Base-by-base conservation (phyloP, 768 basidiomycete species). In the Boletus fagicola region DNA sequence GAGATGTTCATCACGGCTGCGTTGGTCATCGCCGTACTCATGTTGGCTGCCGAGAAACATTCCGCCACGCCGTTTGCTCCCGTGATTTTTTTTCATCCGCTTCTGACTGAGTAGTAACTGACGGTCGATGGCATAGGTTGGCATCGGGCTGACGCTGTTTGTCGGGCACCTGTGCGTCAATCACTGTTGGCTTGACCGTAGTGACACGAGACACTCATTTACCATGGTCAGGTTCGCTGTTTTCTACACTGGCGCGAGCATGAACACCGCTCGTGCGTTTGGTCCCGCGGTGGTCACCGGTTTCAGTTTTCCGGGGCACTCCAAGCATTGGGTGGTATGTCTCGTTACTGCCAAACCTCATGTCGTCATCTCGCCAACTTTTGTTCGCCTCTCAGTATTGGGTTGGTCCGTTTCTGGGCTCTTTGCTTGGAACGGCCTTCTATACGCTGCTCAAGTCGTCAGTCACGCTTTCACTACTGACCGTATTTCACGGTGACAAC, bases 21-120 rank as follows among this genome's bases (percentile, higher is more conserved):
- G 16, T 75, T 88, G 40, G 80, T 83, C 43, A 69, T 86, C 15
- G 75, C 87, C 7, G 83, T 87, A n/a, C 79, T 88, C 59, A 87
- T 88, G 85, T 68, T 88, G 26, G 87, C 87, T 5, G 83, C 83
- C 16, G 87, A 88, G 70, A 88, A 88, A 70, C 86, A 87, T 62
- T 72, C 75, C 28, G 75, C 77, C 2, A 88, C 86, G 1, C 83
- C 86, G 0, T 85, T 87, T 63, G 86, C 86, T 20, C 87, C 87
- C n/a, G 83, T 85, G 59, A 45, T 72, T 0, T 30, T 9, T 35
- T n/a, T 30, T 38, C 15, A 13, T 49, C 20, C 1, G 2, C 42
- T 38, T 49, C 42, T 51, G 31, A 54, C 44, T 43, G 1, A 13
- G 51, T 7, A 22, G 52, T 55, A n/a, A 47, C 44, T 59, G 36